Percentiles rank a stretch among this genome's conserved stretches.
Conservation (phyloP, 495 filamentous ascomycete genomes). For the Tuber melanosporum region DNA sequence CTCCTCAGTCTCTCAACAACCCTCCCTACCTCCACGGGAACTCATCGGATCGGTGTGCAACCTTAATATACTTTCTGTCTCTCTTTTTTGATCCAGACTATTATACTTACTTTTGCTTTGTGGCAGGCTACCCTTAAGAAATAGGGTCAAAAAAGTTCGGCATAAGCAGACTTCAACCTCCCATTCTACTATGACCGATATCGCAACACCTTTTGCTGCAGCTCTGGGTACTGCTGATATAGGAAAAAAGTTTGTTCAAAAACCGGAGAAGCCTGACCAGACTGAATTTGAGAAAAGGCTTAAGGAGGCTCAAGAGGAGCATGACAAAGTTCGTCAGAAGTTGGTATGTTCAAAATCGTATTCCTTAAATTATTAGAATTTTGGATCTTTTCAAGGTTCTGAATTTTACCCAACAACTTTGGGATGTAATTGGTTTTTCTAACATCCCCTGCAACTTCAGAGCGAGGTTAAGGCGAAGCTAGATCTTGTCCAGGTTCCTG, state of each 20-base stretch:
- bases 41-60: not conserved
- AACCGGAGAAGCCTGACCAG: slow-evolving; percentile 66
- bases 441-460: slow-evolving; percentile 47
- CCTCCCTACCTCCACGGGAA: not conserved
- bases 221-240: slow-evolving; percentile 37
- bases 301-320: slow-evolving; percentile 73
- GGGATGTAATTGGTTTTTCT: slow-evolving; percentile 19
- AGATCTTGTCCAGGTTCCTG: slow-evolving; percentile 59
- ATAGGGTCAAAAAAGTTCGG: slow-evolving; percentile 43
- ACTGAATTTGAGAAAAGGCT: slow-evolving; percentile 63
- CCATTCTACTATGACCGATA: slow-evolving; percentile 18
- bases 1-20: not conserved
- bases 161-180: slow-evolving; percentile 14
- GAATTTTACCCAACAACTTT: not conserved
- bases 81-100: not conserved
- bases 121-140: not conserved
- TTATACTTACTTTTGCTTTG: not conserved
- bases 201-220: slow-evolving; percentile 19
- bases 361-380: not conserved
- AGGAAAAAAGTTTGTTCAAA: slow-evolving; percentile 49
- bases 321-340: slow-evolving; percentile 63
- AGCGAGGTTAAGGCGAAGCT: slow-evolving; percentile 78
- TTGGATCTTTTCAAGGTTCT: not conserved
- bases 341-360: slow-evolving; percentile 56
- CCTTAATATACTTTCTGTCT: not conserved